Base-by-base conservation (phyloP, 441 rosid genomes). In the Erodium moschatum region DNA sequence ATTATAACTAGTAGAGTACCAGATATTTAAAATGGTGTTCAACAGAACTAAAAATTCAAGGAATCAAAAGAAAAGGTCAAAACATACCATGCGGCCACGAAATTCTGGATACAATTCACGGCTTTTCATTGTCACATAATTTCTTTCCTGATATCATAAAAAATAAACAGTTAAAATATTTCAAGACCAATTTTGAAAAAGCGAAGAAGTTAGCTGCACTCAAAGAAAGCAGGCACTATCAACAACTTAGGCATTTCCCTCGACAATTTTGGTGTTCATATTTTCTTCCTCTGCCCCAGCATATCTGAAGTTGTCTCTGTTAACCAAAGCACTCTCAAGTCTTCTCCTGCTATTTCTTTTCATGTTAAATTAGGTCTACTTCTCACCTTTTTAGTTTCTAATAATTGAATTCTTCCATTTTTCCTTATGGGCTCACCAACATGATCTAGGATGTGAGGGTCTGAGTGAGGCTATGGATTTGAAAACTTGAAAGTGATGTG, bases 21-120 rank as follows among this genome's bases (percentile, higher is more conserved):
- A 62, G 35, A 13, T 27, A 63, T 15, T n/a, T 29, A 27, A 27
- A 56, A 12, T 56, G 27, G 62, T 56, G 10, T 27, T 6, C 9
- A 67, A 24, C 12, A 2, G 63, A 46, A 16, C n/a, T 29, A 12
- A 24, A 31, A 24, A 21, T 5, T 5, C 21, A 35, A 56, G 13
- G 21, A 44, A 44, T 15, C 46, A 64, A 66, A 0, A 44, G 29
- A 44, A 48, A 58, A 75, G 66, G 65, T 13, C 60, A 71, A 16
- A 70, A 71, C 84, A 63, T 95, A 92, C 99, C 99, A 92, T 95
- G 69, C 98, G 94, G 71, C 97, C 99, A 69, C 97, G 98, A 76
- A 92, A 95, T 79, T 92, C 99, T 11, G 99, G 99, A 86, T 85
- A 70, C 60, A 95, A 60, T 61, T 78, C 86, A 66, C 88, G 90